These are phyloP conservation scores for Backusella mclennaniae DNA, from an alignment of 192 early-diverging fungal genomes.

Conservation along the genomic window DNA sequence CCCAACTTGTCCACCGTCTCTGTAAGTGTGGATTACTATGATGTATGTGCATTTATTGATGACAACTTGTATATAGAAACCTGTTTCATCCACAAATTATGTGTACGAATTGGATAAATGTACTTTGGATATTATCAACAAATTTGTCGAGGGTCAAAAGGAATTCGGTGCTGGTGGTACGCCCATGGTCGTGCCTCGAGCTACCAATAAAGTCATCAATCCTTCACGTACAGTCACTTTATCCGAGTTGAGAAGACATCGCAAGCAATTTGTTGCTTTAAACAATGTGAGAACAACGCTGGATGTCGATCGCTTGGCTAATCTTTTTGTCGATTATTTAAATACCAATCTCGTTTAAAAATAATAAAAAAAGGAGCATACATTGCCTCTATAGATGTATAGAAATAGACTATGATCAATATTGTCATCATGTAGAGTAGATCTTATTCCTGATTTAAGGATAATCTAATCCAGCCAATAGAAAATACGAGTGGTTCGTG, in stretches of 20 bases:
- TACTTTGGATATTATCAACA: slow-evolving; percentile 77
- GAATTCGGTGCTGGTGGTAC: slow-evolving; percentile 52
- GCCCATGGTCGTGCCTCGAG: slow-evolving; percentile 56
- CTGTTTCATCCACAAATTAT: slow-evolving; percentile 88
- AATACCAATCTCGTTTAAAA: slow-evolving; percentile 69
- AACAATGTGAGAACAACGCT: slow-evolving; percentile 84
- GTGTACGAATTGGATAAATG: slow-evolving; percentile 85
- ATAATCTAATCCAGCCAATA: no score
- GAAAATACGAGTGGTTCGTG: no score
- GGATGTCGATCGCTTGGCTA: slow-evolving; percentile 68
- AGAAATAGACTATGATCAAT: neutral
- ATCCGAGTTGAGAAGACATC: slow-evolving; percentile 75
- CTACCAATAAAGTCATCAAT: slow-evolving; percentile 51
- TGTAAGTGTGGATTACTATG: slow-evolving; percentile 31
- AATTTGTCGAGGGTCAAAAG: slow-evolving; percentile 76
- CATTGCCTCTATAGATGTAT: neutral
- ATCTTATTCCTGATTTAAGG: no score
- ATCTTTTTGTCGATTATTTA: slow-evolving; percentile 90
- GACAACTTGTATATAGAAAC: slow-evolving; percentile 53
- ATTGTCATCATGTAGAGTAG: no score
- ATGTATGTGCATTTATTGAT: neutral
- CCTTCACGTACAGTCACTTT: slow-evolving; percentile 75
- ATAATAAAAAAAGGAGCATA: neutral
- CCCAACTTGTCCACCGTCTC: slow-evolving; percentile 87
- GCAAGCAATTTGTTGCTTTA: slow-evolving; percentile 83